phyloP scores from a whole-genome alignment of 2,329 filamentous ascomycete genomes.

The Cordyceps javanica region DNA sequence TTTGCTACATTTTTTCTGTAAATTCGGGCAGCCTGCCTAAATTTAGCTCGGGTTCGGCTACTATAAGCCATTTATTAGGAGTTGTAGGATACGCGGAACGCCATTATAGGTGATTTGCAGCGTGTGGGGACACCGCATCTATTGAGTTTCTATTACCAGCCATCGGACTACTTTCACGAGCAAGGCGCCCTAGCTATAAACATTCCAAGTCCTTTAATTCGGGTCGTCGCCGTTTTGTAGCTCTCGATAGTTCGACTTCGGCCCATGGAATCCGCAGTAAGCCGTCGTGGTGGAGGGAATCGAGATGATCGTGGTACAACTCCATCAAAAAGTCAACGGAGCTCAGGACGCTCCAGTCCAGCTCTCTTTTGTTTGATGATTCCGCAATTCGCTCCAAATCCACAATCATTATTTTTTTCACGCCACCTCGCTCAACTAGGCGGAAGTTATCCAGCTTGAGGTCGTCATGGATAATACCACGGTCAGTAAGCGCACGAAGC shows the following conservation, averaged over 20 bases:
- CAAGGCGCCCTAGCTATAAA: too few species aligned
- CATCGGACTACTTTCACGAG: too few species aligned
- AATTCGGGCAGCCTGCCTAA: too few species aligned
- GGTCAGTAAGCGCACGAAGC: slow-evolving; percentile 17
- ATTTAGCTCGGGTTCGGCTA: too few species aligned
- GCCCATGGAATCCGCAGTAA: not conserved
- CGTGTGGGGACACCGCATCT: too few species aligned
- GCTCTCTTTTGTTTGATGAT: not conserved
- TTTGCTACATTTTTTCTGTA: too few species aligned
- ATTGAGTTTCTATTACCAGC: too few species aligned
- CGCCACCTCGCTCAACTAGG: slow-evolving; percentile 13
- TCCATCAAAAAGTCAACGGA: not conserved
- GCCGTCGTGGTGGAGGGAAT: slow-evolving; percentile 3
- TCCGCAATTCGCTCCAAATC: slow-evolving; percentile 17
- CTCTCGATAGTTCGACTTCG: not conserved
- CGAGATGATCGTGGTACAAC: not conserved
- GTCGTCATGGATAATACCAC: slow-evolving; percentile 18
- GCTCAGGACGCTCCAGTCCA: slow-evolving; percentile 12
- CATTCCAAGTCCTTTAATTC: too few species aligned
- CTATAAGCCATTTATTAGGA: too few species aligned
- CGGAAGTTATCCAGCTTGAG: slow-evolving; percentile 20
- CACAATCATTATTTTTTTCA: slow-evolving; percentile 17
- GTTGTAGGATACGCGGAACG: too few species aligned
- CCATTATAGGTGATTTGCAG: too few species aligned
- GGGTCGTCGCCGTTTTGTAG: not conserved